These are phyloP conservation scores for Alternaria alternata DNA, from an alignment of 2,329 filamentous ascomycete genomes.

Conservation along the genomic window DNA sequence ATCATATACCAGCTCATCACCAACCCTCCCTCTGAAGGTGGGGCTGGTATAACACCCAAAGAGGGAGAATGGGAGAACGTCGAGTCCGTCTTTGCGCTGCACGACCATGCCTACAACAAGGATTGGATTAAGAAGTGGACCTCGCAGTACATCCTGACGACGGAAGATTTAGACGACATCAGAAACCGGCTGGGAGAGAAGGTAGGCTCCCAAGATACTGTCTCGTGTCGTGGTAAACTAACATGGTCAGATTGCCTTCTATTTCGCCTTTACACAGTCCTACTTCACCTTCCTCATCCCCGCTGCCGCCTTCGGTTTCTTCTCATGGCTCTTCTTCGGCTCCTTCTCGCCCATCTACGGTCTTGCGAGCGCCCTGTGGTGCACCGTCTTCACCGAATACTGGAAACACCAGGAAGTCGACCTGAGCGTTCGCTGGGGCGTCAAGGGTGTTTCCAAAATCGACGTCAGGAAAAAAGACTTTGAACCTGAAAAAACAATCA, in stretches of 20 bases:
- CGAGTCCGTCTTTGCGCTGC: conserved; percentile 59
- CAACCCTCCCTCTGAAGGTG: conserved; percentile 57
- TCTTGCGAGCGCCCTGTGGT: conserved; percentile 80
- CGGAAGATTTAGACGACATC: conserved; percentile 61
- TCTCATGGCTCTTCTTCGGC: conserved; percentile 82
- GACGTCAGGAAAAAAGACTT: conserved; percentile 82
- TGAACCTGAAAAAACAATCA: conserved; percentile 76
- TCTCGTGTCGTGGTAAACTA: conserved; percentile 14
- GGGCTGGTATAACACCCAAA: conserved; percentile 61
- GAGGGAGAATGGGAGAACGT: conserved; percentile 61
- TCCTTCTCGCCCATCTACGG: conserved; percentile 85
- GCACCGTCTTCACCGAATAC: conserved; percentile 88
- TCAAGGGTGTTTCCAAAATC: conserved; percentile 82
- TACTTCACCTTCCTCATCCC: conserved; percentile 89
- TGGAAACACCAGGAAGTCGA: conserved; percentile 96
- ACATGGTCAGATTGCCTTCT: conserved; percentile 76
- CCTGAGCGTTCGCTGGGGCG: conserved; percentile 86
- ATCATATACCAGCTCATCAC: conserved; percentile 81
- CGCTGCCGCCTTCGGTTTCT: conserved; percentile 78
- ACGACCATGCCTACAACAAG: conserved; percentile 62
- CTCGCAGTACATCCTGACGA: conserved; percentile 55
- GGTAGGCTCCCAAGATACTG: conserved; percentile 23
- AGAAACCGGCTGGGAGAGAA: conserved; percentile 61
- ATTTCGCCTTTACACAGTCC: conserved; percentile 91
- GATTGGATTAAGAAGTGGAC: conserved; percentile 63